phyloP scores from a whole-genome alignment of 805 yeast genomes.

The Cyberlindnera mycetangii region DNA sequence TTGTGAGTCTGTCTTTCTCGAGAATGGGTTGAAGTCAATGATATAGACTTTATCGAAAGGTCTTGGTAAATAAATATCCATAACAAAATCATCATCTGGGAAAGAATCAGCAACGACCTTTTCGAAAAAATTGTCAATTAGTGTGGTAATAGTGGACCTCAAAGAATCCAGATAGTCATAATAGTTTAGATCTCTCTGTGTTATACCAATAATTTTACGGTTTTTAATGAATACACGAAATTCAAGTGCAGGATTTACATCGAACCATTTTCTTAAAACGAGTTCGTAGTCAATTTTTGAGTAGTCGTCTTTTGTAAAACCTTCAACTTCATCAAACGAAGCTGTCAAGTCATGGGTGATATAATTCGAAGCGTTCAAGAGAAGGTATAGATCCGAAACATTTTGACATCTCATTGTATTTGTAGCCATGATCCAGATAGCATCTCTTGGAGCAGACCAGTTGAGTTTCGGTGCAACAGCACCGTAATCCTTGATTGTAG shows the following conservation, averaged over 20 bases:
- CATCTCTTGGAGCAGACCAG: slow-evolving; percentile 97
- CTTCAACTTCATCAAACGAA: slow-evolving; percentile 54
- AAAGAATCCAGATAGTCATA: slow-evolving; percentile 65
- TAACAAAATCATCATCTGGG: slow-evolving; percentile 55
- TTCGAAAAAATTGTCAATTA: slow-evolving; percentile 55
- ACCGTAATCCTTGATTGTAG: slow-evolving; percentile 46
- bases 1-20: slow-evolving; percentile 72
- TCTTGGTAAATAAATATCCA: slow-evolving; percentile 82
- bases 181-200: slow-evolving; percentile 84
- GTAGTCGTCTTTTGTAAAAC: slow-evolving; percentile 26
- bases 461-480: slow-evolving; percentile 84
- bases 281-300: slow-evolving; percentile 45
- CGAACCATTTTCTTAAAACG: slow-evolving; percentile 79
- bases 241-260: slow-evolving; percentile 85
- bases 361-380: slow-evolving; percentile 85
- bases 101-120: slow-evolving; percentile 45
- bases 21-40: slow-evolving; percentile 85
- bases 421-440: slow-evolving; percentile 84
- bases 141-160: slow-evolving; percentile 42
- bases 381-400: slow-evolving; percentile 72
- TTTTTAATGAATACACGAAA: slow-evolving; percentile 81
- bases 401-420: slow-evolving; percentile 70
- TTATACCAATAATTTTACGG: slow-evolving; percentile 61
- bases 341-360: slow-evolving; percentile 78
- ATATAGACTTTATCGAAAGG: slow-evolving; percentile 65